Base-by-base conservation (phyloP, 176 grass and related monocot genomes). In the Musa acuminata region DNA sequence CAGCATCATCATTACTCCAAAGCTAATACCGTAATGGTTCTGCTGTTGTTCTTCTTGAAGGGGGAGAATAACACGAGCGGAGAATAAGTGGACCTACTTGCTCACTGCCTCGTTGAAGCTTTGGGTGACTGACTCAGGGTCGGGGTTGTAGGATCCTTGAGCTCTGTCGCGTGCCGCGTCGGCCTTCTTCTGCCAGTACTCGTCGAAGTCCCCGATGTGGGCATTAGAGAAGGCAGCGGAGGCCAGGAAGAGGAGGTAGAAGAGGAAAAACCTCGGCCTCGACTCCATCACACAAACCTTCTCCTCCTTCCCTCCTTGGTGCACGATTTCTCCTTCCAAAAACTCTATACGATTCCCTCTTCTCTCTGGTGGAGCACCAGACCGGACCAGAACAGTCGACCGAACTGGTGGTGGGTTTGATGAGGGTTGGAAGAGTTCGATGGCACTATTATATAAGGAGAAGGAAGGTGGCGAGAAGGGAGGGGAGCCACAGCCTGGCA, bases 31-130 rank as follows among this genome's bases (percentile, higher is more conserved):
- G 2, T n/a, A 63, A 16, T 55, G 27, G 27, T 63, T 49, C 13
- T 22, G 13, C 17, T 63, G 54, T 11, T 43, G 7, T 60, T 35
- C 25, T 11, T 13, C 23, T 62, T 60, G 62, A 8, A 60, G 62
- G 48, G 2, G 9, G 6, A 19, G 55, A 11, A 24, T 24, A 24
- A 49, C 73, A 62, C 12, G 53, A 27, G 55, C 5, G 73, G 25
- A 23, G 21, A 63, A 62, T 21, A 26, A 49, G 23, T 51, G 13
- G 43, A 25, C 80, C 24, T 79, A 67, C 92, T 79, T 83, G 71
- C 85, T 77, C 26, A 96, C 92, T 19, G 52, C 92, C 25, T 48
- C 24, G 77, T 92, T 92, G 84, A 96, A 73, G 71, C 43, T 19
- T 74, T 85, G 77, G 24, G 84, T 85, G 52, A 88, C 79, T 63